A percentile compares a stretch with the other conserved stretches of the same genome.
These are phyloP conservation scores for Colletotrichum sansevieriae DNA, from an alignment of 2,329 filamentous ascomycete genomes.

Conservation along the genomic window DNA sequence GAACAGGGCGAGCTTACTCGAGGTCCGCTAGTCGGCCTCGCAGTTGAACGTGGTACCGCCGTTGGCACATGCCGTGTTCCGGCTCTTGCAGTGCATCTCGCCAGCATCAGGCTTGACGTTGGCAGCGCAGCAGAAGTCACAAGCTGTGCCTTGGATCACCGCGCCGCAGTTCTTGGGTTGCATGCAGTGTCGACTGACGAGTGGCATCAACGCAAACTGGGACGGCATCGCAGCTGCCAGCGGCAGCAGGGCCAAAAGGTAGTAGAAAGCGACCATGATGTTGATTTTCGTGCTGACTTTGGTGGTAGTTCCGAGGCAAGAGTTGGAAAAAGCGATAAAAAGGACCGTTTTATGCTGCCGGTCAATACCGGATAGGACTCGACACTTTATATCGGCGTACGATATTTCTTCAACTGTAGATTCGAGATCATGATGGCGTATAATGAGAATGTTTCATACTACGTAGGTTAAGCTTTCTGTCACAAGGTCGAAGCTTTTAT, in stretches of 20 bases:
- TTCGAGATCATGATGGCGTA: not conserved
- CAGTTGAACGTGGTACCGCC: constrained; percentile 21
- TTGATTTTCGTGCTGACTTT: not conserved
- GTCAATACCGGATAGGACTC: too few relatives aligned
- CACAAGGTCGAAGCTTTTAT: not conserved
- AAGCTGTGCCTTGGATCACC: constrained; percentile 20
- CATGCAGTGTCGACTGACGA: constrained; percentile 39
- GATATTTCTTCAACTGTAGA: not conserved
- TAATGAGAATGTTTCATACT: not conserved
- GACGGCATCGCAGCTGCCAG: constrained; percentile 26
- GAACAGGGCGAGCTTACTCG: too few relatives aligned
- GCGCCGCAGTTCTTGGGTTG: constrained; percentile 41
- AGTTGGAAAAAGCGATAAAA: too few relatives aligned
- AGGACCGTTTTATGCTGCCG: too few relatives aligned
- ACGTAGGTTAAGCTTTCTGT: constrained; percentile 17
- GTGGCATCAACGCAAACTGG: not conserved
- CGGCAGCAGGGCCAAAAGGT: constrained; percentile 3
- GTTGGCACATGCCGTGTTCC: not conserved
- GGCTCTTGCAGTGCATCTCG: constrained; percentile 22
- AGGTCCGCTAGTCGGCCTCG: constrained; percentile 5
- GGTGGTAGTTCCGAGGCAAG: too few relatives aligned
- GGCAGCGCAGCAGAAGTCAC: constrained; percentile 33
- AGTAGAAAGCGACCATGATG: constrained; percentile 16
- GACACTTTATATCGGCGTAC: too few relatives aligned
- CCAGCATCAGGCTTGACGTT: constrained; percentile 18